Conservation (phyloP, 2,329 filamentous ascomycete species). For the Ophiostoma novo-ulmi region DNA sequence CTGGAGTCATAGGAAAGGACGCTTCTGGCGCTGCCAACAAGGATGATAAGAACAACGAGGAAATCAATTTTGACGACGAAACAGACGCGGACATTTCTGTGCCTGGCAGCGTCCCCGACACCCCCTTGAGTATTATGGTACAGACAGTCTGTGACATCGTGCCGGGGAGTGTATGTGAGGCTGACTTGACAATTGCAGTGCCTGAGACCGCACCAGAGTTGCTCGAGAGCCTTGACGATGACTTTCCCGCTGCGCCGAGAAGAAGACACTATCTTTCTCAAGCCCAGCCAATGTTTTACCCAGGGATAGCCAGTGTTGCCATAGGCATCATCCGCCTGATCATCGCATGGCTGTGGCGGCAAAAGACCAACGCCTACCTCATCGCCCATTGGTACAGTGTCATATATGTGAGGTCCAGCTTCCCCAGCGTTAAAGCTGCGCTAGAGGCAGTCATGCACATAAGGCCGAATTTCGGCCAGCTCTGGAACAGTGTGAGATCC, state of each 20-base stretch:
- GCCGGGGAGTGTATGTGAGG: background rate
- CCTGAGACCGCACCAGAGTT: background rate
- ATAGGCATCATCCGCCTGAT: background rate
- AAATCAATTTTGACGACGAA: too few relatives aligned
- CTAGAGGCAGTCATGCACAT: background rate
- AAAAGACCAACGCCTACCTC: background rate
- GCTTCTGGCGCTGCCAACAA: too few relatives aligned
- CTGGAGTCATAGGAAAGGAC: background rate
- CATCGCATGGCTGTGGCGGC: conserved; percentile 1
- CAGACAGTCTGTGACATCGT: background rate
- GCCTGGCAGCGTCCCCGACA: background rate
- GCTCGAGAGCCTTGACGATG: too few relatives aligned
- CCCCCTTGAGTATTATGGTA: background rate
- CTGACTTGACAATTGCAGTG: too few relatives aligned
- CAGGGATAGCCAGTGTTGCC: background rate
- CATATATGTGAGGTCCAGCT: background rate
- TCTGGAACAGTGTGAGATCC: background rate
- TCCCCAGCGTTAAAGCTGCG: background rate
- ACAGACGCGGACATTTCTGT: too few relatives aligned
- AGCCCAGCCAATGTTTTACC: background rate
- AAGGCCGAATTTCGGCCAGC: background rate
- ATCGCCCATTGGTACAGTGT: background rate
- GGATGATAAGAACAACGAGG: too few relatives aligned
- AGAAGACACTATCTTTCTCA: background rate
- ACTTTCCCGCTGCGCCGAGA: background rate